Conservation (phyloP, 176 grass and related monocot species). For the Poa annua region DNA sequence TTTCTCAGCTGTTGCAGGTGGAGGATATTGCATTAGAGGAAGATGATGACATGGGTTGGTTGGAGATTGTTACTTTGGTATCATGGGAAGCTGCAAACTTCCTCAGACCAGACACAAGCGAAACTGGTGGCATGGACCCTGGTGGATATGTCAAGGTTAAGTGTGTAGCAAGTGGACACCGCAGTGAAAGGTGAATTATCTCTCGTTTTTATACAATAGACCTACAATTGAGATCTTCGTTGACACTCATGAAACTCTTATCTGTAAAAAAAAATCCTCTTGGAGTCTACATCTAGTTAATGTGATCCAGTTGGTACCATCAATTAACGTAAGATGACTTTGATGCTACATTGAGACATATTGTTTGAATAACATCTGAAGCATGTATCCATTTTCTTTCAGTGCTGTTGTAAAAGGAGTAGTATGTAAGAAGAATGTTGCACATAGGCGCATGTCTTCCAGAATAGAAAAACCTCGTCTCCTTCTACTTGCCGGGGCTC, state of each 20-base stretch:
- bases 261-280: conserved; percentile 8
- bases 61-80: conserved; percentile 86
- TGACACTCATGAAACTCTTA: conserved; percentile 26
- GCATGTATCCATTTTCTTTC: conserved; percentile 43
- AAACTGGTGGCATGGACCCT: conserved; percentile 87
- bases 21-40: conserved; percentile 69
- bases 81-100: conserved; percentile 91
- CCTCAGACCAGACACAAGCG: conserved; percentile 85
- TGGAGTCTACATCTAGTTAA: conserved; percentile 6
- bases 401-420: conserved; percentile 92
- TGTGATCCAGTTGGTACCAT: conserved; percentile 16
- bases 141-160: conserved; percentile 94
- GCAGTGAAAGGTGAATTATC: conserved; percentile 74
- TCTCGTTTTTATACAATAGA: conserved; percentile 34
- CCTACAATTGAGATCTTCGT: conserved; percentile 23
- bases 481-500: conserved; percentile 85
- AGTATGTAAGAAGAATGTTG: conserved; percentile 98
- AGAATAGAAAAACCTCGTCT: conserved; percentile 86
- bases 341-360: conserved; percentile 35
- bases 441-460: conserved; percentile 86
- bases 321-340: conserved; percentile 29
- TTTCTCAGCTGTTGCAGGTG: conserved; percentile 83
- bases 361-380: conserved; percentile 44
- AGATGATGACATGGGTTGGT: conserved; percentile 74
- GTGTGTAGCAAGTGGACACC: conserved; percentile 79